These are phyloP conservation scores for Anethum foeniculum DNA, from an alignment of 140 eudicot genomes.

Conservation along the genomic window DNA sequence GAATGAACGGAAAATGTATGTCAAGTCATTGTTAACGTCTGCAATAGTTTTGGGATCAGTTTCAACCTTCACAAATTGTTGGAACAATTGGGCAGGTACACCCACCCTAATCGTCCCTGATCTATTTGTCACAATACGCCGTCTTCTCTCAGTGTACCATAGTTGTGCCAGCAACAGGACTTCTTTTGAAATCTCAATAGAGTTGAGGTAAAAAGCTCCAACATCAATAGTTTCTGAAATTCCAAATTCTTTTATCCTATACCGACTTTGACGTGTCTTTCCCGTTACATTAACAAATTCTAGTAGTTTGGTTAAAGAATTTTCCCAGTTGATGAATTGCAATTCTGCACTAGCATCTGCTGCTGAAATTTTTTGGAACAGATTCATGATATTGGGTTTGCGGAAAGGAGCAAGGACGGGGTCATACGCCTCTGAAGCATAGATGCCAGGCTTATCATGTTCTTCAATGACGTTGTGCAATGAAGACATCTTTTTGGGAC, in stretches of 20 bases:
- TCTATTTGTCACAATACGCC: conserved; percentile 16
- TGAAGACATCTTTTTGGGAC: conserved; percentile 18
- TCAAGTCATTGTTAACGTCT: neutral
- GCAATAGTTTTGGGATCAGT: too few relatives aligned
- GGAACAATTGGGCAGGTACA: conserved; percentile 22
- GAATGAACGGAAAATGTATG: conserved; percentile 15
- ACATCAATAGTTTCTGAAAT: neutral
- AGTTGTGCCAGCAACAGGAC: neutral
- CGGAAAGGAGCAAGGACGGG: conserved; percentile 18
- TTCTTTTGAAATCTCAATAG: neutral
- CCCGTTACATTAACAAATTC: conserved; percentile 36
- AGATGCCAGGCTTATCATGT: conserved; percentile 25
- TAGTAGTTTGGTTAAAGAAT: conserved; percentile 11
- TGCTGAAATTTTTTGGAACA: conserved; percentile 9
- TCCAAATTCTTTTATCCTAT: neutral
- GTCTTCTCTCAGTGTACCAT: conserved; percentile 10
- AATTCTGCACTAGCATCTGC: conserved; percentile 18
- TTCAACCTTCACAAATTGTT: too few relatives aligned
- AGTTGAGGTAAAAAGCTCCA: neutral
- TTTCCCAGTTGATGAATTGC: conserved; percentile 17
- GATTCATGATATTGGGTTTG: neutral
- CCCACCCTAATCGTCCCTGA: conserved; percentile 11
- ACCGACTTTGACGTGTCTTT: neutral
- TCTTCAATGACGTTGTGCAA: conserved; percentile 36
- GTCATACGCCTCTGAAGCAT: conserved; percentile 34